These are phyloP conservation scores for Gynochthodes officinalis DNA, from an alignment of 257 asterid genomes.

Conservation along the genomic window DNA sequence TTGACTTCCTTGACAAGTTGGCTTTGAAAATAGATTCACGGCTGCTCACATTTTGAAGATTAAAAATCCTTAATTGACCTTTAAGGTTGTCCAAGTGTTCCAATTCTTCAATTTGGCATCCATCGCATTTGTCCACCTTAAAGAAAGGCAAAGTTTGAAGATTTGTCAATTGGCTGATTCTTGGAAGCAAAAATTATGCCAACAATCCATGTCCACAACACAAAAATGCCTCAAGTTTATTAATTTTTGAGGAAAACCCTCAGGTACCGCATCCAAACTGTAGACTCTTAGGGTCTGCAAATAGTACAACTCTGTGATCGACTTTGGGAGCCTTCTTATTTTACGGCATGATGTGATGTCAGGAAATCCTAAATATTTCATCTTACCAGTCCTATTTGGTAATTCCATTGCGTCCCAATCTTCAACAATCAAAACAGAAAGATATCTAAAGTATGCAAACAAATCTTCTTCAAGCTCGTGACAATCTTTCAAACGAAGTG, in stretches of 20 bases:
- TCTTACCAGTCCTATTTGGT: neutral
- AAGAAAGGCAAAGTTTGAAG: too few species aligned
- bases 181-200: too few species aligned
- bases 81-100: too few species aligned
- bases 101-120: too few species aligned
- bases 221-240: slow-evolving; percentile 17
- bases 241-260: too few species aligned
- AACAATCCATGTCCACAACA: too few species aligned
- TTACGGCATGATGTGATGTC: neutral
- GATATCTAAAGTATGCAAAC: slow-evolving; percentile 3
- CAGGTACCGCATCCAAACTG: neutral
- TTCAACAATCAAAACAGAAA: slow-evolving; percentile 10
- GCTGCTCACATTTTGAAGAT: too few species aligned
- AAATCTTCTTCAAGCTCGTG: neutral
- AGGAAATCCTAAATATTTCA: slow-evolving; percentile 19
- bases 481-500: neutral
- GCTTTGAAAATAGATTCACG: too few species aligned
- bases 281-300: slow-evolving; percentile 12
- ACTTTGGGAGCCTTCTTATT: slow-evolving; percentile 7
- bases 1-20: too few species aligned
- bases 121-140: too few species aligned
- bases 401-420: neutral
- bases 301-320: slow-evolving; percentile 14
- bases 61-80: too few species aligned
- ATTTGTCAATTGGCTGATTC: too few species aligned